Base-by-base conservation (phyloP, 2,329 filamentous ascomycete genomes). In the Hymenoscyphus repandus region DNA sequence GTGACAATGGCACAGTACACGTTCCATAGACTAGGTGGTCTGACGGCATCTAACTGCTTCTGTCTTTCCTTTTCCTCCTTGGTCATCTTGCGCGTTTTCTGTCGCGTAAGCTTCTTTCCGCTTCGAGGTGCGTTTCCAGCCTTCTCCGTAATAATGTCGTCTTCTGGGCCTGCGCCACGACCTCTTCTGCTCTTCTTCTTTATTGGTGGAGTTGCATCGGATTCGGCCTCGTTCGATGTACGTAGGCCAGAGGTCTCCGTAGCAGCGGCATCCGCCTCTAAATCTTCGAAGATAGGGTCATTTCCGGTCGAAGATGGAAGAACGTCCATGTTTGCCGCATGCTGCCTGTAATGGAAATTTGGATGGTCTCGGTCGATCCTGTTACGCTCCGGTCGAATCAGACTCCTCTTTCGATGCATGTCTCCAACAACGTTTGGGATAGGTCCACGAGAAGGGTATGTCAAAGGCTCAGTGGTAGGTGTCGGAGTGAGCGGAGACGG, bases 291-390 rank as follows among this genome's bases (percentile, higher is more conserved):
- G 47, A 95, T 82, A 2, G 91, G 90, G 62, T 97, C 91, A 61
- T 95, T 88, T 54, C 93, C 93, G 0, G 93, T 97, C 6, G 89
- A 87, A 0, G 93, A 97, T 1, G 95, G 93, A 58, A 90, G 76
- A 5, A 90, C 86, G 49, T 85, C 79, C 90, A 99, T 96, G 58
- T 92, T 88, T 62, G 90, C 88, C 9, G 95, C 90, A 79, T 96
- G 91, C 68, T 95, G 88, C 60, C 90, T 84, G 70, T 99, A 99
- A 71, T 96, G 81, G 66, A 96, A 99, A 68, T 97, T 95, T 12
- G 91, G 90, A 67, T 97, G 90, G 61, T 91, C 87, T 57, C 79
- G 83, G 61, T 91, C 87, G 60, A 95, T 89, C 60, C 87, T 82
- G 63, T 86, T 86, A 58, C 93, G 82, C 71, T 99, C 93, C 1